Evolutionary conservation across 345 rosid genomes (phyloP), one percentile per base, ranked within the genome.

Genomic region (Viola odorata): DNA sequence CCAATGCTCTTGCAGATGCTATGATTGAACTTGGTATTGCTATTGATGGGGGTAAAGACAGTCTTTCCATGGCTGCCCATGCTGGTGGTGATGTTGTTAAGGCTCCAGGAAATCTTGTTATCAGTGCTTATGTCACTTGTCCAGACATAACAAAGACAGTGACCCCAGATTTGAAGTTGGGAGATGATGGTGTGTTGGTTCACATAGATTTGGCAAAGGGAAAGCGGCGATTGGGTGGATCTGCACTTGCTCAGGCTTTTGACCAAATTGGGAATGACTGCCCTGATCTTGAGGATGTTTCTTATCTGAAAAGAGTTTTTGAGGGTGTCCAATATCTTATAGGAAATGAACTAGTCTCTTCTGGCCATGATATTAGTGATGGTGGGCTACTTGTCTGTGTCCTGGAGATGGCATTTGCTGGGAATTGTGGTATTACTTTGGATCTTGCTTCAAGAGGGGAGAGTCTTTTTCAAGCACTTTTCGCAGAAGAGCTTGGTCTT

Each of bases 81-180:
- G 75, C 88, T 3, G 84, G 58, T 38, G 87, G 81, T 59, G 98
- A 92, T 75, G 82, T 87, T 69, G 98, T 85, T 36, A 91, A 91
- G 79, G 89, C 96, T 69, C 98, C 98, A 40, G 98, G 98, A 44
- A 89, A 89, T 77, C 95, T 91, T 61, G 98, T 89, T 63, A 85
- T 89, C 41, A 85, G 98, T 72, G 87, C 77, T 1, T 89, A 89
- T 64, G 96, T 81, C 58, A 89, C 98, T 45, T 87, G 91, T 71
- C 81, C 84, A 57, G 96, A 87, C 78, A 85, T 91, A 69, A 87
- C 98, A 58, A 91, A 85, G 66, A 89, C 90, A 48, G 89, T 89
- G 49, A 91, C 96, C 38, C 98, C 95, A 1, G 96, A 91, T 77
- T 71, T 85, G 73, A 91, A 91, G 73, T 78, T 83, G 40, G 89